Evolutionary conservation across 2,329 filamentous ascomycete genomes (phyloP).

Genomic region (Scleromitrula shiraiana): DNA sequence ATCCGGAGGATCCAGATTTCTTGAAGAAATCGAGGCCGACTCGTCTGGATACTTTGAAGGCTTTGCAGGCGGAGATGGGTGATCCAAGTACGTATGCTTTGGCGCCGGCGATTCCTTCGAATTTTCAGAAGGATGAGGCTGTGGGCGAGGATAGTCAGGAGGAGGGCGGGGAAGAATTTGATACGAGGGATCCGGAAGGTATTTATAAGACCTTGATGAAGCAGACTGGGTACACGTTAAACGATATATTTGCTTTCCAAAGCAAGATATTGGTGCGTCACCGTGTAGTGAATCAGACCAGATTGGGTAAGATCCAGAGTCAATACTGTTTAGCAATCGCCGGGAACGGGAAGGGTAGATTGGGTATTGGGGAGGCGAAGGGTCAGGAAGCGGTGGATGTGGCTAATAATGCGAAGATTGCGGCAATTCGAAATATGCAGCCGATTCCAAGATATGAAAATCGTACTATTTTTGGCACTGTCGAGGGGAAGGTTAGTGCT

Average conservation of each 20-base stretch:
- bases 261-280: constrained; percentile 68
- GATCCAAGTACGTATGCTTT: constrained; percentile 11
- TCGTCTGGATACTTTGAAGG: constrained; percentile 17
- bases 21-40: constrained; percentile 12
- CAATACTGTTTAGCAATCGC: constrained; percentile 71
- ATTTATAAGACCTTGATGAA: constrained; percentile 32
- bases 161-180: constrained; percentile 17
- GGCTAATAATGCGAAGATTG: constrained; percentile 62
- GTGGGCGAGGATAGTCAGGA: constrained; percentile 6
- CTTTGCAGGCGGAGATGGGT: constrained; percentile 19
- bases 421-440: constrained; percentile 85
- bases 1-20: constrained; percentile 12
- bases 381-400: constrained; percentile 65
- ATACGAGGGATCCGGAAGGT: constrained; percentile 30
- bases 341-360: constrained; percentile 75
- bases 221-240: constrained; percentile 45
- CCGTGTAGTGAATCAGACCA: constrained; percentile 82
- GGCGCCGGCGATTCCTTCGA: constrained; percentile 23
- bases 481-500: constrained; percentile 79
- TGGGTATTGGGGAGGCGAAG: constrained; percentile 89
- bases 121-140: constrained; percentile 12
- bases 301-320: constrained; percentile 85
- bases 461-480: constrained; percentile 81
- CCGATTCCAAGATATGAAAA: constrained; percentile 89
- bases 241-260: constrained; percentile 46